Percentiles rank a stretch among this genome's conserved stretches.
Evolutionary conservation across 345 rosid genomes (phyloP).

Genomic region (Cochlearia excelsa): DNA sequence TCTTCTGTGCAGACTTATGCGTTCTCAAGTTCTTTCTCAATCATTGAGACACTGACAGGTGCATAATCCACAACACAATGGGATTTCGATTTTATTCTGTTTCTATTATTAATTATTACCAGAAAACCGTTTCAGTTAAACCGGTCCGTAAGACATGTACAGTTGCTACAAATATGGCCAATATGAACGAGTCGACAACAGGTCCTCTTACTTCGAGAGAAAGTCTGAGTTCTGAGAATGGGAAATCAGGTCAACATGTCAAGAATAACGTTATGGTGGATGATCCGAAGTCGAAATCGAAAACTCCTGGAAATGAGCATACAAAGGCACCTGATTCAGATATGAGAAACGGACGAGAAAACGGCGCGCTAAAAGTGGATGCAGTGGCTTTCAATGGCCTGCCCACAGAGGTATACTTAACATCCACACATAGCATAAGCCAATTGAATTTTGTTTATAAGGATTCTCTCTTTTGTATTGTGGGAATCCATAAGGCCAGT

Average conservation of each 20-base stretch:
- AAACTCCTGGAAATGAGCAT: constrained; percentile 41
- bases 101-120: constrained; percentile 17
- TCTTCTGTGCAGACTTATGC: constrained; percentile 75
- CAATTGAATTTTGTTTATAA: constrained; percentile 2
- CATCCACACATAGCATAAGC: constrained; percentile 11
- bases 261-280: constrained; percentile 36
- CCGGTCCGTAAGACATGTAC: constrained; percentile 62
- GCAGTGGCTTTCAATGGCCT: constrained; percentile 45
- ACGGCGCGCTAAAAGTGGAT: constrained; percentile 39
- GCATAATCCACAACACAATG: constrained; percentile 28
- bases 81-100: not conserved
- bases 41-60: constrained; percentile 90
- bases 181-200: constrained; percentile 35
- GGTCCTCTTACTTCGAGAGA: constrained; percentile 46
- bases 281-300: constrained; percentile 36
- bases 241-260: constrained; percentile 42
- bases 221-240: constrained; percentile 42
- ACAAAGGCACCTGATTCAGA: constrained; percentile 39
- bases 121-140: constrained; percentile 41
- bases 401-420: constrained; percentile 71
- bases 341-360: constrained; percentile 43
- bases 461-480: constrained; percentile 5
- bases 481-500: constrained; percentile 13
- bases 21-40: constrained; percentile 92
- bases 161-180: constrained; percentile 40